These are phyloP conservation scores for Dichotomopilus funicola DNA, from an alignment of 2,329 filamentous ascomycete species.

Conservation along the genomic window DNA sequence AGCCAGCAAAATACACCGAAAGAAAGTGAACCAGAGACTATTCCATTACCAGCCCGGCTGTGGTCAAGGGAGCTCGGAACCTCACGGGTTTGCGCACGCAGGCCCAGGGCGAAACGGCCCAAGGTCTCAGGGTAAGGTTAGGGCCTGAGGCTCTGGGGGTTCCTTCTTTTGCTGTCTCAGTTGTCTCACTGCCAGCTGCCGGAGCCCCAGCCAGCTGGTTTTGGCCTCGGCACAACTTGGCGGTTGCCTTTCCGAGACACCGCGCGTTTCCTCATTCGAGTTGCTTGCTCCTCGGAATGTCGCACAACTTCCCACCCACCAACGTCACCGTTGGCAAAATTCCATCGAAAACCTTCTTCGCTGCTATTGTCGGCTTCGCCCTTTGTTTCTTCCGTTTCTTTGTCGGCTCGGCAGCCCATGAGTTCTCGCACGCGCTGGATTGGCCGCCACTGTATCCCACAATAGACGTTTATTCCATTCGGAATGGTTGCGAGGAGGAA, in stretches of 20 bases:
- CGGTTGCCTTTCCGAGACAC: not conserved
- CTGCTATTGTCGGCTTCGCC: no score
- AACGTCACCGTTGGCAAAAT: no score
- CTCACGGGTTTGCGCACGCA: not conserved
- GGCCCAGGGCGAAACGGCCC: no score
- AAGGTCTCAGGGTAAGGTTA: not conserved
- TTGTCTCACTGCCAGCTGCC: slow-evolving; percentile 1
- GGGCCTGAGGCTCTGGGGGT: not conserved
- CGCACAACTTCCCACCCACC: no score
- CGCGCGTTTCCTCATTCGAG: not conserved
- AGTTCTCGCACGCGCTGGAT: not conserved
- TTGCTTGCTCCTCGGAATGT: no score
- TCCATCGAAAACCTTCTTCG: no score
- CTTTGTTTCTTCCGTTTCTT: no score
- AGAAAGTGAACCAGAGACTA: no score
- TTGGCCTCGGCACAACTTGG: not conserved
- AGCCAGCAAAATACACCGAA: not conserved
- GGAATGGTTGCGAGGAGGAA: not conserved
- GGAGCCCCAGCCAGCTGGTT: not conserved
- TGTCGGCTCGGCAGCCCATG: not conserved
- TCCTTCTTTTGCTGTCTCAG: not conserved
- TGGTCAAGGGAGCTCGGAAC: not conserved
- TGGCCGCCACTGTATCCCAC: no score
- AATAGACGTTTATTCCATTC: not conserved
- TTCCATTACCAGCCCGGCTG: no score